Evolutionary conservation across 768 basidiomycete species (phyloP).

Genomic region (Termitomyces sp.): DNA sequence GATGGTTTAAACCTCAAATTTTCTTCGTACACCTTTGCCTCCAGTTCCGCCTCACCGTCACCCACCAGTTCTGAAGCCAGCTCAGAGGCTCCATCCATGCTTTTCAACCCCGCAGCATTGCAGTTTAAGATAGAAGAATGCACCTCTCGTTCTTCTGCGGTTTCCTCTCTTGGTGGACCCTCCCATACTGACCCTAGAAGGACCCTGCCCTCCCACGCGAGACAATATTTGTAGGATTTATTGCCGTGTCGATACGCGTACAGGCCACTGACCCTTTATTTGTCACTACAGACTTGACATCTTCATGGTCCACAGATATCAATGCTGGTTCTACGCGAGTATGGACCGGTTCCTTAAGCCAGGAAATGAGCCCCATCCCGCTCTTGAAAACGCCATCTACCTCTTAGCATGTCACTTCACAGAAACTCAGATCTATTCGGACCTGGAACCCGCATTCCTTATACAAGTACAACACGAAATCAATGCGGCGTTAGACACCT

Average conservation of each 20-base stretch:
- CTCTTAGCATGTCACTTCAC: constrained; percentile 56
- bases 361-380: constrained; percentile 42
- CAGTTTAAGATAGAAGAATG: not conserved
- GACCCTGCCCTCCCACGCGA: constrained; percentile 28
- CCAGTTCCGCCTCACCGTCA: constrained; percentile 8
- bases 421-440: constrained; percentile 31
- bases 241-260: not conserved
- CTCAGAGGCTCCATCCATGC: not conserved
- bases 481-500: constrained; percentile 45
- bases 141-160: constrained; percentile 10
- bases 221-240: constrained; percentile 32
- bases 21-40: constrained; percentile 5
- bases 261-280: not conserved
- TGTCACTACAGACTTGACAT: constrained; percentile 38
- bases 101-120: not conserved
- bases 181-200: constrained; percentile 20
- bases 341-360: constrained; percentile 35
- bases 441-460: constrained; percentile 44
- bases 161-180: constrained; percentile 9
- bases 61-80: constrained; percentile 6
- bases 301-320: constrained; percentile 52
- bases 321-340: constrained; percentile 53
- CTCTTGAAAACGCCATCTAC: constrained; percentile 57
- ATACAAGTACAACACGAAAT: constrained; percentile 46
- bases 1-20: not conserved